phyloP scores from a whole-genome alignment of 2,329 filamentous ascomycete genomes.

The Beauveria sp. region DNA sequence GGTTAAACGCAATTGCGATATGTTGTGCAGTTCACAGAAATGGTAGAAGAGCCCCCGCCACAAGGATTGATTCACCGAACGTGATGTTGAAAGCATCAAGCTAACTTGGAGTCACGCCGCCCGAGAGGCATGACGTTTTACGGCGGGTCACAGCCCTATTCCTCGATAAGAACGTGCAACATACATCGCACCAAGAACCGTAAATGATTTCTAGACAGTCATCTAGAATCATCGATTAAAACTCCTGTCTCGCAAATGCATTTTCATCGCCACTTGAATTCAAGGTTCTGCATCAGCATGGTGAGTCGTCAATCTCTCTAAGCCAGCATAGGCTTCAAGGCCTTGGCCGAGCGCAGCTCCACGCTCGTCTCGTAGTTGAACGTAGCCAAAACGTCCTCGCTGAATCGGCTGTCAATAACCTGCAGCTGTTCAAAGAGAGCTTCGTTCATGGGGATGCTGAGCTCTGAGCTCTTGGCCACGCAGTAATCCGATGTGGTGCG shows the following conservation, averaged over 20 bases:
- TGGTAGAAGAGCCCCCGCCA: not conserved
- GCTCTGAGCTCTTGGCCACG: not conserved
- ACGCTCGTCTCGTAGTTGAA: not conserved
- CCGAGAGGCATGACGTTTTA: constrained; percentile 2
- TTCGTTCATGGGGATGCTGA: not conserved
- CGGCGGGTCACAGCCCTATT: constrained; percentile 1
- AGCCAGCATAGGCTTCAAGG: too few species aligned
- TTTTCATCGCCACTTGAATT: too few species aligned
- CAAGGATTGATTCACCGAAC: not conserved
- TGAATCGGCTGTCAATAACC: not conserved
- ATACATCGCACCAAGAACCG: too few species aligned
- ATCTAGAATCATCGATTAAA: too few species aligned
- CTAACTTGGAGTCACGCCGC: constrained; percentile 7
- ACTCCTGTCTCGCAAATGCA: too few species aligned
- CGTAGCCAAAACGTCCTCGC: not conserved
- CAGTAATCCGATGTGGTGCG: not conserved
- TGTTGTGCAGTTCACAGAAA: not conserved
- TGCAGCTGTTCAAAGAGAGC: not conserved
- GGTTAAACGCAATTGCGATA: not conserved
- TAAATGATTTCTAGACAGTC: too few species aligned
- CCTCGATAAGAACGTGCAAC: not conserved
- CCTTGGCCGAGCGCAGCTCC: not conserved
- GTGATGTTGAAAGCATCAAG: not conserved
- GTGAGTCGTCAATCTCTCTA: too few species aligned
- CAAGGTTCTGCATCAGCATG: too few species aligned